Evolutionary conservation across 2,329 filamentous ascomycete genomes (phyloP), one percentile per base, ranked within the genome.

Genomic region (Orbilia blumenaviensis): DNA sequence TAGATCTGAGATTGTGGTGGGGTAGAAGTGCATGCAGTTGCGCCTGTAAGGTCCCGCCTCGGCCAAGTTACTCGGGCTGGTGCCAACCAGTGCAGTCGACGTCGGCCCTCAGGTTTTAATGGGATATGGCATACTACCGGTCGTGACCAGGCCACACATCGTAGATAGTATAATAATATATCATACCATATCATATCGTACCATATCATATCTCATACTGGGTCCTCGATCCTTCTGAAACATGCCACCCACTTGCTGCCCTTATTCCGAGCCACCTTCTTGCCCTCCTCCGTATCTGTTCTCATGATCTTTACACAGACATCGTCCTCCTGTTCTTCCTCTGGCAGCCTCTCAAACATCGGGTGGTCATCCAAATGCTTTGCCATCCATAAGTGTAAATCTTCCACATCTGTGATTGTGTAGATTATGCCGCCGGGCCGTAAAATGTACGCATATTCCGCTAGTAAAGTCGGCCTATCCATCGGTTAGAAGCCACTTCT

Each of bases 361-460:
- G 89, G 89, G 81, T 94, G 91, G 27, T 86, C 88, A 67, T 91
- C 88, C 79, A 98, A 91, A 84, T 97, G 93, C 81, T 88, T 87
- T 63, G 94, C 90, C 90, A 98, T 97, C 94, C 94, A 98, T 79
- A 89, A 84, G 82, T 97, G 93, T 82, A 99, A 85, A 81, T 97
- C 93, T 84, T 96, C 91, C 44, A 99, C 95, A 84, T 99, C 95
- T 0, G 95, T 99, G 80, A 99, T 98, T 0, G 94, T 98, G 82
- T 98, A 99, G 44, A 97, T 86, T 56, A 94, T 88, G 1, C 95
- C 96, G 0, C 93, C 93, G 0, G 94, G 93, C 42, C 87, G 86
- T 78, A 98, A 81, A 8, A 91, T 92, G 82, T 91, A 98, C 0
- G 95, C 95, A 81, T 99, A 99, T 83, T 99, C 95, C 0, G 93